Base-by-base conservation (phyloP, 495 filamentous ascomycete species). In the Aspergillus sparsus region DNA sequence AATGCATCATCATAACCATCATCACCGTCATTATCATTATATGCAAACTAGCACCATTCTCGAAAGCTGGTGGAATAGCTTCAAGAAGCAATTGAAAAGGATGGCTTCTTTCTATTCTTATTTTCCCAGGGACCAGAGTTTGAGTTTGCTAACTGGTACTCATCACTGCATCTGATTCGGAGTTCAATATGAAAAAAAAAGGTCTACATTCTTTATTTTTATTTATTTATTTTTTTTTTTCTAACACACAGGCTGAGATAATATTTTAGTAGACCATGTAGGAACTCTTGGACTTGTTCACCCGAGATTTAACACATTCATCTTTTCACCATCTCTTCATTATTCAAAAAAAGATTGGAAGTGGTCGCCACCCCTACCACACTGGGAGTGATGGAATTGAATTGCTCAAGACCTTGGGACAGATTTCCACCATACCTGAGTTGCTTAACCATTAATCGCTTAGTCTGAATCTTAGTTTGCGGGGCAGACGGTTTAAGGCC, bases 381-480 rank as follows among this genome's bases (percentile, higher is more conserved):
- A 27, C 21, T 27, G 21, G 21, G 21, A 27, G 21, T 27, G 21
- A 27, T 27, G 21, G 21, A 3, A 27, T 3, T 27, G 21, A 27
- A 3, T 27, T 27, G 21, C 21, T 27, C 21, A 27, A 27, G 21
- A 27, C 21, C 3, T 27, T 27, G 21, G 21, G 21, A 27, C 21
- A 1, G 21, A 27, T 27, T 27, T 27, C 21, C 21, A 27, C 21
- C 21, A 27, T 15, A 47, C 44, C 44, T 47, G 44, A 47, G n/a
- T 5, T 41, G n/a, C 11, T 47, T 16, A 9, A 21, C 15, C 10
- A 27, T 35, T 41, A 33, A 33, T 49, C 55, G 15, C 15, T 50
- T 53, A 60, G 49, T 32, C 34, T 41, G 18, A 35, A 4, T 49
- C 41, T 54, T 54, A 54, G 58, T 15, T 50, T 60, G 58, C 58